A percentile compares a stretch with the other conserved stretches of the same genome.
These are phyloP conservation scores for Starmerella riodocensis DNA, from an alignment of 805 yeast species.

Conservation along the genomic window DNA sequence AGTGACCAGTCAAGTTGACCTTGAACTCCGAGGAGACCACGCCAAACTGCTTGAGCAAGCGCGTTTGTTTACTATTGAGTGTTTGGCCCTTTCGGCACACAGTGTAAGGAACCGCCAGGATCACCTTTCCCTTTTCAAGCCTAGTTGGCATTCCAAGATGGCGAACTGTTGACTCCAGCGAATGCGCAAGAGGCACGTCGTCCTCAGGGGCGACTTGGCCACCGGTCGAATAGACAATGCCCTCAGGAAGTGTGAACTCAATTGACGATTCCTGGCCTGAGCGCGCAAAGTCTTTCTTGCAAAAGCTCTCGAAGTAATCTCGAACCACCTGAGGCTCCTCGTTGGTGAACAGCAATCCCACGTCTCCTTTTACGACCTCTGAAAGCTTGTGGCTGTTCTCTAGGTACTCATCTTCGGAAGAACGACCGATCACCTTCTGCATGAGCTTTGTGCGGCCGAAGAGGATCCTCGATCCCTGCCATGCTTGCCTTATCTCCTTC, in stretches of 20 bases:
- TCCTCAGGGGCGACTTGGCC: slow-evolving; percentile 83
- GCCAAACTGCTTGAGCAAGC: slow-evolving; percentile 88
- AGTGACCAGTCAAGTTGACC: slow-evolving; percentile 66
- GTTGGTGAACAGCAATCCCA: slow-evolving; percentile 80
- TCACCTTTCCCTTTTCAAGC: slow-evolving; percentile 78
- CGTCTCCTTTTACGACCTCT: slow-evolving; percentile 54
- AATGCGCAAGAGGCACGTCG: slow-evolving; percentile 93
- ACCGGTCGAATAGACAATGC: slow-evolving; percentile 86
- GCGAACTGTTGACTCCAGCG: slow-evolving; percentile 86
- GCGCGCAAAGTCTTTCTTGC: slow-evolving; percentile 73
- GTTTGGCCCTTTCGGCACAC: slow-evolving; percentile 72
- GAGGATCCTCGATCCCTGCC: slow-evolving; percentile 80
- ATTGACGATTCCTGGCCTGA: slow-evolving; percentile 78
- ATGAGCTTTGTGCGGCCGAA: slow-evolving; percentile 89
- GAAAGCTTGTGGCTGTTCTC: slow-evolving; percentile 66
- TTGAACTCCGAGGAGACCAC: slow-evolving; percentile 85
- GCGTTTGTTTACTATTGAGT: slow-evolving; percentile 80
- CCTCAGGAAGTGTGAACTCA: slow-evolving; percentile 75
- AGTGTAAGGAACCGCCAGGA: slow-evolving; percentile 56
- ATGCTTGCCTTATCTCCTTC: slow-evolving; percentile 82
- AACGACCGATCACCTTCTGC: slow-evolving; percentile 81
- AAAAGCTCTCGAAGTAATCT: slow-evolving; percentile 70
- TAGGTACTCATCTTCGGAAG: slow-evolving; percentile 78
- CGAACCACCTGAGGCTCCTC: slow-evolving; percentile 80
- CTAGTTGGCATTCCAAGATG: slow-evolving; percentile 83